Base-by-base conservation (phyloP, 2,329 filamentous ascomycete genomes). In the Bipolaris victoriae region DNA sequence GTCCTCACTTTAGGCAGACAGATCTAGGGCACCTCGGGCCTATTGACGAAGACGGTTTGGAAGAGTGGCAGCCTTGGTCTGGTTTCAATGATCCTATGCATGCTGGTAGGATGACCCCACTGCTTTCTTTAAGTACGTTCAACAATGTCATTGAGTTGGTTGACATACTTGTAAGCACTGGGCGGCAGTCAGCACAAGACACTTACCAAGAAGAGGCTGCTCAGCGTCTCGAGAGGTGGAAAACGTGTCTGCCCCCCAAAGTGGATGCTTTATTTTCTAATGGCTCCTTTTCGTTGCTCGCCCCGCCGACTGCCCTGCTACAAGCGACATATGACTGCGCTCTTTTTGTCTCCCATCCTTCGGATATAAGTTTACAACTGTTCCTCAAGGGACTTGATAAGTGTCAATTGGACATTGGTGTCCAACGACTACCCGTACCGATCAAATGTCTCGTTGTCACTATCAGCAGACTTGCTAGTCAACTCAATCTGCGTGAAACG, bases 1-100 rank as follows among this genome's bases (percentile, higher is more conserved):
- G 78, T 9, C 79, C 83, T 2, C 82, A 84, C 67, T 78, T 88
- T 6, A 76, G 76, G 53, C 69, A 75, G 9, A 77, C 79, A 13
- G 82, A 85, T 49, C 70, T 85, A 24, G 73, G 78, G n/a, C 72
- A 75, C 36, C 69, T 81, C 29, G 81, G 82, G 9, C 73, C 76
- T 2, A 77, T 89, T 2, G 80, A 85, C 24, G 87, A 90, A 71
- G 86, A 90, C 64, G 87, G 87, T 1, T 76, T 88, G 18, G 89
- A 91, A 67, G 88, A 91, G 76, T 91, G 89, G 89, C 86, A 89
- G 62, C 86, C 87, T 1, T 92, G 89, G 89, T 80, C 81, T 16
- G 84, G 86, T 24, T 80, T 57, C 31, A 39, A 80, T 57, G 77
- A 39, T 35, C 47, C 55, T 31, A 52, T 55, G n/a, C 52, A 55